These are phyloP conservation scores for Penicillium sp. DNA, from an alignment of 2,329 filamentous ascomycete species.

Conservation along the genomic window DNA sequence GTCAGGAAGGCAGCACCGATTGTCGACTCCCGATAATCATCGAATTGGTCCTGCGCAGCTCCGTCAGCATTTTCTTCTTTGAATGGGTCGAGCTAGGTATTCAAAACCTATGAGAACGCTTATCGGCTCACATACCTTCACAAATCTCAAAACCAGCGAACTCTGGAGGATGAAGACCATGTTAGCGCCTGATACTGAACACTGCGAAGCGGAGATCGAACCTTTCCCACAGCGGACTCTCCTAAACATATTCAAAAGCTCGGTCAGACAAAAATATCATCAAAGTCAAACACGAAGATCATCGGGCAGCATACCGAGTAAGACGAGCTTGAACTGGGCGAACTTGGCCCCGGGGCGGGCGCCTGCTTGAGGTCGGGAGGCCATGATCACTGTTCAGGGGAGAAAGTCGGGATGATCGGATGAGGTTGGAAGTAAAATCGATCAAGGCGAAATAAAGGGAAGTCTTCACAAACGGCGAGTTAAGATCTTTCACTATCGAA, in stretches of 20 bases:
- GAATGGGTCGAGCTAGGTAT: background rate
- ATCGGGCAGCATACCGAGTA: constrained; percentile 70
- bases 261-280: background rate
- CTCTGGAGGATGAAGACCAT: constrained; percentile 61
- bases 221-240: constrained; percentile 99
- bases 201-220: constrained; percentile 39
- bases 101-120: background rate
- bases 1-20: constrained; percentile 98
- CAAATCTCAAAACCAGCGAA: constrained; percentile 95
- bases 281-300: background rate
- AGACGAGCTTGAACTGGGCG: constrained; percentile 97
- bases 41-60: constrained; percentile 86
- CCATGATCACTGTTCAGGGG: constrained; percentile 62
- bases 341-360: constrained; percentile 73
- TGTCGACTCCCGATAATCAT: constrained; percentile 95
- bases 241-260: constrained; percentile 61
- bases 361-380: constrained; percentile 76
- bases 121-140: constrained; percentile 69
- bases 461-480: background rate
- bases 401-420: constrained; percentile 6
- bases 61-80: constrained; percentile 9
- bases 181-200: constrained; percentile 28
- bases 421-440: background rate
- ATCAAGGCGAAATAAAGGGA: background rate
- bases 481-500: constrained; percentile 1